phyloP scores from a whole-genome alignment of 805 yeast species.

The Ogataea glucozyma region DNA sequence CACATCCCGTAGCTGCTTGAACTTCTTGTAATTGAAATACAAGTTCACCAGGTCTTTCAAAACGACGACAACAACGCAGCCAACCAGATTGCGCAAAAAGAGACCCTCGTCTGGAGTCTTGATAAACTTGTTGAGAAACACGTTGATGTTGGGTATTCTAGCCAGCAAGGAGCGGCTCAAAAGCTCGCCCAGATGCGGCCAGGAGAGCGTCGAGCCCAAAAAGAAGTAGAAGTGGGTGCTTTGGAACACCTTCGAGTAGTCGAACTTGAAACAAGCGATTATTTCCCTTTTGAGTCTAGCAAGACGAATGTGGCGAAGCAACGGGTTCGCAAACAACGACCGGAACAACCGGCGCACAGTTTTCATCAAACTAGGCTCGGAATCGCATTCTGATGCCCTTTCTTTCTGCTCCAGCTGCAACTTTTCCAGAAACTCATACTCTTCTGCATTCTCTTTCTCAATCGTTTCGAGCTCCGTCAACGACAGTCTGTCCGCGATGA shows the following conservation, averaged over 20 bases:
- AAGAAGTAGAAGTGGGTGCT: conserved; percentile 20
- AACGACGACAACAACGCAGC: conserved; percentile 34
- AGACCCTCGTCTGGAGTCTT: conserved; percentile 41
- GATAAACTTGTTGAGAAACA: conserved; percentile 22
- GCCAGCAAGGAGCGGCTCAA: conserved; percentile 26
- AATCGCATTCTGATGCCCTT: background rate
- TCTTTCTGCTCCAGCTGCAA: conserved; percentile 6
- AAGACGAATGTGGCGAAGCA: conserved; percentile 18
- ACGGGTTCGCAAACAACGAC: conserved; percentile 11
- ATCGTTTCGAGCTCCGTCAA: conserved; percentile 34
- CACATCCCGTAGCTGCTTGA: conserved; percentile 29
- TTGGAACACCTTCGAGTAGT: conserved; percentile 32
- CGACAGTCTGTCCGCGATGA: conserved; percentile 36
- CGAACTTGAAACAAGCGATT: conserved; percentile 27
- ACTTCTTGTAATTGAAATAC: conserved; percentile 34
- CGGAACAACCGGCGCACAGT: conserved; percentile 8
- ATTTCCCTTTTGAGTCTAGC: conserved; percentile 32
- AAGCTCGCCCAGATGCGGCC: conserved; percentile 37
- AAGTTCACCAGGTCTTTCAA: conserved; percentile 36
- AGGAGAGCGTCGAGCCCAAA: conserved; percentile 31
- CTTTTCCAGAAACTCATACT: conserved; percentile 19
- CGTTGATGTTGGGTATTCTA: conserved; percentile 25
- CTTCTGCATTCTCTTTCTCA: conserved; percentile 35
- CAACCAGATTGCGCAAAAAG: conserved; percentile 37
- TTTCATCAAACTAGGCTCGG: conserved; percentile 2